phyloP scores from a whole-genome alignment of 164 flowering plant species.

The Aristolochia contorta region DNA sequence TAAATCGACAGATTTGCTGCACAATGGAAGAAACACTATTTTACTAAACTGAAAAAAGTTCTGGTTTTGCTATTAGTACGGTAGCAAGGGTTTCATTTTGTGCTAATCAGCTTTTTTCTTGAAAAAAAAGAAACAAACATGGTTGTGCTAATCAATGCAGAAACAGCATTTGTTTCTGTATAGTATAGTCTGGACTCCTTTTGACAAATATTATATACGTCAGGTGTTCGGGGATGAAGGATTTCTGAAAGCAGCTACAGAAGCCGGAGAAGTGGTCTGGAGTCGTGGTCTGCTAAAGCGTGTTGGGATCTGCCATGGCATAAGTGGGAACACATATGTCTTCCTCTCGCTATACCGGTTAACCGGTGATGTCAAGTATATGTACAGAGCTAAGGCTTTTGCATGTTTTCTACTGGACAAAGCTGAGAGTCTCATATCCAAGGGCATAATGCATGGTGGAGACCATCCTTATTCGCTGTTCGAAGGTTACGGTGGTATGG shows the following conservation, averaged over 20 bases:
- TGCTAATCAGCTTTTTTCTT: too few relatives aligned
- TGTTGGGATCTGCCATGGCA: conserved; percentile 87
- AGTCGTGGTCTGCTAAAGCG: conserved; percentile 62
- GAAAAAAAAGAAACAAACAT: too few relatives aligned
- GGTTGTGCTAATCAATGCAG: too few relatives aligned
- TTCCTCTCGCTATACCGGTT: conserved; percentile 60
- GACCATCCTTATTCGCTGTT: conserved; percentile 66
- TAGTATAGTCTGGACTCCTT: neutral
- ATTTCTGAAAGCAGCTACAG: conserved; percentile 48
- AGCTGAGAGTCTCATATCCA: conserved; percentile 42
- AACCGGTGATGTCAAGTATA: conserved; percentile 39
- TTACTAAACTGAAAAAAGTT: too few relatives aligned
- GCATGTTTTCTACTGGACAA: conserved; percentile 60
- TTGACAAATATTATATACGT: neutral
- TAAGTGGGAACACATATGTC: conserved; percentile 79
- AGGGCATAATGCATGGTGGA: conserved; percentile 68
- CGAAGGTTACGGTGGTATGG: conserved; percentile 84
- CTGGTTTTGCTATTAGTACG: too few relatives aligned
- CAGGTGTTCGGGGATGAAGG: conserved; percentile 50
- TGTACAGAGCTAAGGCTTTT: conserved; percentile 73
- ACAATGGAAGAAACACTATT: too few relatives aligned
- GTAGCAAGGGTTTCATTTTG: too few relatives aligned
- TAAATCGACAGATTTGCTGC: too few relatives aligned
- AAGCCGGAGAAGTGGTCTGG: conserved; percentile 80
- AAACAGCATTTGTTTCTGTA: too few relatives aligned